Conservation (phyloP, 2,329 filamentous ascomycete species). For the Seiridium cupressi region DNA sequence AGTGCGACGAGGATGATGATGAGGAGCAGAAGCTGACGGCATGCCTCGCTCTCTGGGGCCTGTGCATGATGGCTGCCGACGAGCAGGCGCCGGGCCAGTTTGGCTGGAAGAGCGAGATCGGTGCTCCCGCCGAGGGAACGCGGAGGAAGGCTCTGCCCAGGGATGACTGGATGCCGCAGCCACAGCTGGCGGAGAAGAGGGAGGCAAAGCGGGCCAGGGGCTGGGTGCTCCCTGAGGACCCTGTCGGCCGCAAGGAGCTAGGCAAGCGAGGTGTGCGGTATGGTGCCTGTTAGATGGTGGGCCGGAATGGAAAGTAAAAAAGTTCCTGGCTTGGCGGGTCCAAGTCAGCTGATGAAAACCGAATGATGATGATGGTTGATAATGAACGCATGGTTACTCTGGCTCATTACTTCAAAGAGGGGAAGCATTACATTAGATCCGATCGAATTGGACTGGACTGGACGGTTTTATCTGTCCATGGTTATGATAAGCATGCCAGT, state of each 20-base stretch:
- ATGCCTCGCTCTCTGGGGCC: constrained; percentile 72
- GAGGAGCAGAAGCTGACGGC: constrained; percentile 59
- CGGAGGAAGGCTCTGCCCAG: constrained; percentile 67
- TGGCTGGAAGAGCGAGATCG: constrained; percentile 69
- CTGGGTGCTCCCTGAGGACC: constrained; percentile 75
- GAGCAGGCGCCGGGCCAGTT: constrained; percentile 58
- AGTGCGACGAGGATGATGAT: constrained; percentile 23
- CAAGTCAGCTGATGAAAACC: neutral
- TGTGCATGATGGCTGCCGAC: constrained; percentile 69
- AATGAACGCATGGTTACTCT: neutral
- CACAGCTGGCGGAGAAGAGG: constrained; percentile 71
- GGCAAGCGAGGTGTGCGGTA: constrained; percentile 65
- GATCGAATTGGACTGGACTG: neutral
- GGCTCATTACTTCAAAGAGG: neutral
- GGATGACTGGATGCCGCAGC: constrained; percentile 74
- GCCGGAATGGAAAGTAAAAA: neutral
- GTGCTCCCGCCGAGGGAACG: constrained; percentile 71
- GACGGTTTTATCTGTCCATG: neutral
- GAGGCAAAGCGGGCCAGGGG: constrained; percentile 72
- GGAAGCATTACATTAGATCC: neutral
- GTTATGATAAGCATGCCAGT: neutral
- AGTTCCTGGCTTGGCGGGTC: neutral
- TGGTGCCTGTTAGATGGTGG: constrained; percentile 34
- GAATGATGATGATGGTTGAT: neutral
- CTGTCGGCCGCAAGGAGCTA: constrained; percentile 69